A percentile compares a stretch with the other conserved stretches of the same genome.
phyloP scores from a whole-genome alignment of 2,329 filamentous ascomycete genomes.

The Pestalotiopsis sp. region DNA sequence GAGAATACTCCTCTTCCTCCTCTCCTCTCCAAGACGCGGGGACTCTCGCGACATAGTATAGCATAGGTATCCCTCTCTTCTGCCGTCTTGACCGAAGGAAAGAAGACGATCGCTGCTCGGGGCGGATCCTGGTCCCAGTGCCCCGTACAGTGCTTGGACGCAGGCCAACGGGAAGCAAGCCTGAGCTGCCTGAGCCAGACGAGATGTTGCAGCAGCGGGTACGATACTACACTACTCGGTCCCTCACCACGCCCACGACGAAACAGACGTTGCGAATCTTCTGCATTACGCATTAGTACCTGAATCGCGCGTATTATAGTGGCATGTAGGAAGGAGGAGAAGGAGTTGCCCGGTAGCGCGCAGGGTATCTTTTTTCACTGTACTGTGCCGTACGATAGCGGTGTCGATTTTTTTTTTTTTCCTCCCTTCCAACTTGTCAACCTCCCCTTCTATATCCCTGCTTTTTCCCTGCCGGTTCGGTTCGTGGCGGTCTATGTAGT shows the following conservation, averaged over 20 bases:
- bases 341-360: not conserved
- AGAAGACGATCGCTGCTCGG: conserved; percentile 1
- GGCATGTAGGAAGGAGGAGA: not conserved
- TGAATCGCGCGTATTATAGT: not conserved
- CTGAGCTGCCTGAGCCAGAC: not conserved
- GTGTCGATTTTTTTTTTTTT: no score
- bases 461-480: no score
- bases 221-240: not conserved
- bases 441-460: no score
- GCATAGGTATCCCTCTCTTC: no score
- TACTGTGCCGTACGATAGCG: no score
- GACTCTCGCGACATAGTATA: no score
- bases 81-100: not conserved
- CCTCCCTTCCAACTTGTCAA: no score
- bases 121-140: not conserved
- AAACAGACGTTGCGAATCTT: not conserved
- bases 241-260: not conserved
- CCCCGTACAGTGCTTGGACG: conserved; percentile 3
- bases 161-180: not conserved
- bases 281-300: conserved; percentile 11
- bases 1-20: no score
- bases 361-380: no score
- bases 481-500: no score
- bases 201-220: not conserved
- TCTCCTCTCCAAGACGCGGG: no score